A percentile compares a stretch with the other conserved stretches of the same genome.
phyloP scores from a whole-genome alignment of 768 basidiomycete genomes.

The Xerocomus spinulosus region DNA sequence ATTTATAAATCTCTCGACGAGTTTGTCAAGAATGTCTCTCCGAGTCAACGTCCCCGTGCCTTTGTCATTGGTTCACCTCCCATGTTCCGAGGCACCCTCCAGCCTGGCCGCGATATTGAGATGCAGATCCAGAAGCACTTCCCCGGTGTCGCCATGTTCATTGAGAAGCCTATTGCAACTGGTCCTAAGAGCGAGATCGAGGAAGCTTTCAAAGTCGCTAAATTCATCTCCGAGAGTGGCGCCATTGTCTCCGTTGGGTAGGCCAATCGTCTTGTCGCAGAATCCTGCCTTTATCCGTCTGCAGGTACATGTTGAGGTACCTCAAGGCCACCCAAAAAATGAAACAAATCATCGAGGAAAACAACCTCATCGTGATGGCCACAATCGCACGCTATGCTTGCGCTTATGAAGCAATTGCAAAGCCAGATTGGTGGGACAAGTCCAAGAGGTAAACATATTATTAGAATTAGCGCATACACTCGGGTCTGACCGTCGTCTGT shows the following conservation, averaged over 20 bases:
- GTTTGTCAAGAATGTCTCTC: constrained; percentile 65
- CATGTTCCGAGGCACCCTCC: constrained; percentile 80
- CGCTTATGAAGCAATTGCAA: constrained; percentile 75
- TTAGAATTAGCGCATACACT: neutral
- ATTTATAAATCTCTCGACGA: constrained; percentile 83
- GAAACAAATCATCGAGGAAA: constrained; percentile 93
- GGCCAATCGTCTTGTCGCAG: constrained; percentile 19
- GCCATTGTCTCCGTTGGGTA: constrained; percentile 89
- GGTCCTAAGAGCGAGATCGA: constrained; percentile 65
- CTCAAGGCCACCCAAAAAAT: constrained; percentile 92
- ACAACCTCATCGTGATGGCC: constrained; percentile 91
- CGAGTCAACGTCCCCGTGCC: constrained; percentile 67
- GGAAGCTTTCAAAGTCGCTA: constrained; percentile 67
- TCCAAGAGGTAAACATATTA: constrained; percentile 63
- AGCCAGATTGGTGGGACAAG: constrained; percentile 94
- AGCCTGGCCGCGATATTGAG: constrained; percentile 80
- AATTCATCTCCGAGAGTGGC: constrained; percentile 60
- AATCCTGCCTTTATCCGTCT: neutral
- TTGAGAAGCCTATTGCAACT: constrained; percentile 91
- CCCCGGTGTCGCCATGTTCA: constrained; percentile 83
- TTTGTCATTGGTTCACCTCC: constrained; percentile 91
- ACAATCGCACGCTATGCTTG: constrained; percentile 94
- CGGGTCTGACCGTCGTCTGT: constrained; percentile 2
- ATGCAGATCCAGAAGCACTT: constrained; percentile 81
- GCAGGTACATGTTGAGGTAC: constrained; percentile 90